Percentiles rank a stretch among this genome's conserved stretches.
phyloP scores from a whole-genome alignment of 164 flowering plant species.

The Nymphaea thermarum region DNA sequence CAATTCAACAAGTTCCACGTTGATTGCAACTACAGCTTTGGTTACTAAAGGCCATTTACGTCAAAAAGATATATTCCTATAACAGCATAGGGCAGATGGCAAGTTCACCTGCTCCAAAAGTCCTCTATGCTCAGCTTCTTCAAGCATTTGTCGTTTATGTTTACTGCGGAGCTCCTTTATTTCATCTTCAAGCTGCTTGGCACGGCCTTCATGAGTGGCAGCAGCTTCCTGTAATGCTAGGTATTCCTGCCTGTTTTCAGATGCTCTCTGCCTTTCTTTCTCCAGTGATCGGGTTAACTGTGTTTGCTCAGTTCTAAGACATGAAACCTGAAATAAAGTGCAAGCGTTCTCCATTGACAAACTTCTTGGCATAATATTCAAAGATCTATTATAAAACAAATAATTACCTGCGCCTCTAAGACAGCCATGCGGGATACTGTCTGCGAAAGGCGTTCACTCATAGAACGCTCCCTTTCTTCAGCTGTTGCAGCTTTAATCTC shows the following conservation, averaged over 20 bases:
- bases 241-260: conserved; percentile 92
- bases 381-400: background rate
- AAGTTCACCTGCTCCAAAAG: conserved; percentile 63
- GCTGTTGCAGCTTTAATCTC: conserved; percentile 92
- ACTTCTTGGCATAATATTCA: background rate
- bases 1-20: too few species aligned
- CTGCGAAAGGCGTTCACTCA: conserved; percentile 92
- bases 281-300: conserved; percentile 83
- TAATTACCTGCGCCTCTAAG: conserved; percentile 91
- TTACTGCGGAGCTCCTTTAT: conserved; percentile 60
- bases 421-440: conserved; percentile 93
- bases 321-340: conserved; percentile 58
- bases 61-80: background rate
- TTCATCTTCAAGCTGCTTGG: conserved; percentile 79
- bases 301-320: conserved; percentile 93
- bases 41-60: background rate
- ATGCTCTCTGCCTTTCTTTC: conserved; percentile 95
- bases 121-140: conserved; percentile 48
- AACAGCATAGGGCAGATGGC: too few species aligned
- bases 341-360: background rate
- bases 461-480: conserved; percentile 83
- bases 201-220: conserved; percentile 84
- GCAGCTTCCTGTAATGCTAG: conserved; percentile 92
- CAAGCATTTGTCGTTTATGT: conserved; percentile 79
- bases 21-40: background rate